Base-by-base conservation (phyloP, 768 basidiomycete species). In the Kwoniella europaea region DNA sequence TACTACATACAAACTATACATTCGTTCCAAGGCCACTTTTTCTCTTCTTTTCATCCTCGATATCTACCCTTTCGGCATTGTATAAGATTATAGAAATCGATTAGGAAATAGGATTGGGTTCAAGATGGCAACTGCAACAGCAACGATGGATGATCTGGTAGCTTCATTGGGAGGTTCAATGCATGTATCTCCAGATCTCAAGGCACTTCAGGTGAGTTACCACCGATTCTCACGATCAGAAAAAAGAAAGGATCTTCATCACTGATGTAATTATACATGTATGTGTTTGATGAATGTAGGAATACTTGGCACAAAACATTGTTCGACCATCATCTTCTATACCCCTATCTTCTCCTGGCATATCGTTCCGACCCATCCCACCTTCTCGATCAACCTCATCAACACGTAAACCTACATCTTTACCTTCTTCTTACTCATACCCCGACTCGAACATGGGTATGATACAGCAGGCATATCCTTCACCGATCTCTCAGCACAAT, bases 121-220 rank as follows among this genome's bases (percentile, higher is more conserved):
- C 46, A 50, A 50, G 46, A 65, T 65, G 63, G 53, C 63, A 10
- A 42, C 63, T 16, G 65, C 44, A 43, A 75, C 74, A 71, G 68
- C 73, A 15, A 67, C 70, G 16, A 76, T 79, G 73, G 77, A 79
- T 18, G 77, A 79, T 57, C 62, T 79, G 16, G 65, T 79, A 35
- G 73, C 73, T 20, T 68, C 63, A 2, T 24, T 79, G 3, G 70
- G 73, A 15, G 77, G 75, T 10, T 68, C 63, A 10, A 75, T 79
- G 77, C 75, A 76, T 61, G 77, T 79, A 16, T 71, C 70, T 24
- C 73, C 76, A 55, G 75, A 79, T 58, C 62, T 79, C 52, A 74
- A 75, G 69, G 70, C 70, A 43, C 72, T 79, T 10, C 77, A 79
- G 56, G 77, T 79, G 62, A 67, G 77, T 78, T 24, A n/a, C 10